Evolutionary conservation across 2,329 filamentous ascomycete species (phyloP), one percentile per base, ranked within the genome.

Genomic region (Aureobasidium vineae): DNA sequence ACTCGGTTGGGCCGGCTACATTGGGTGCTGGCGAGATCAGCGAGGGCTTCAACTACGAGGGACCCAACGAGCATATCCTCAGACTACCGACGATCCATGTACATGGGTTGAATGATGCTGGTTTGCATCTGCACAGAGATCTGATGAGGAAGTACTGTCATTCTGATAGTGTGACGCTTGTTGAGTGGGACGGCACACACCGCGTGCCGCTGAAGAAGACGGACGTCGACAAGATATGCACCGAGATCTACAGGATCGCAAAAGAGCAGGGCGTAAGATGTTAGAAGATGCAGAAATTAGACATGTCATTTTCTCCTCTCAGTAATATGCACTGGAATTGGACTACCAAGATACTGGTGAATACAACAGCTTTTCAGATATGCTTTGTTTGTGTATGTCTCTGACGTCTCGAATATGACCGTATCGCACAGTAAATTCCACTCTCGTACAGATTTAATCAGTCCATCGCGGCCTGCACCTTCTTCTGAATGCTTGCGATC

Each of bases 141-240:
- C 72, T 88, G 70, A 72, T 86, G 60, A 75, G 84, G 10, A 76
- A 84, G 61, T 92, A 88, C 74, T 90, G 86, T 73, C 80, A 85
- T 59, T 73, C 79, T 11, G 82, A 80, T 0, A 85, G 78, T 2
- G 78, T 83, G 6, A 81, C 77, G 45, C 68, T 92, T 53, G 75
- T 93, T 1, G 88, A 92, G 75, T 93, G 90, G 90, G 84, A 90
- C 66, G 90, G 89, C 0, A 83, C 81, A 1, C 90, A 94, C 74
- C 79, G 90, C 6, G 80, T 94, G 57, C 88, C 90, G 1, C 82
- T 93, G 67, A 90, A 89, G 79, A 80, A 78, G 26, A 78, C 76
- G 36, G 90, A 92, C 75, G 88, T 92, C 3, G 80, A 84, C 57
- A 79, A 76, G 11, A 78, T 90, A 13, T 79, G 84, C 13, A 75